A percentile compares a stretch with the other conserved stretches of the same genome.
Evolutionary conservation across 1,284 basidiomycete genomes (phyloP).

Genomic region (Mycena citricolor): DNA sequence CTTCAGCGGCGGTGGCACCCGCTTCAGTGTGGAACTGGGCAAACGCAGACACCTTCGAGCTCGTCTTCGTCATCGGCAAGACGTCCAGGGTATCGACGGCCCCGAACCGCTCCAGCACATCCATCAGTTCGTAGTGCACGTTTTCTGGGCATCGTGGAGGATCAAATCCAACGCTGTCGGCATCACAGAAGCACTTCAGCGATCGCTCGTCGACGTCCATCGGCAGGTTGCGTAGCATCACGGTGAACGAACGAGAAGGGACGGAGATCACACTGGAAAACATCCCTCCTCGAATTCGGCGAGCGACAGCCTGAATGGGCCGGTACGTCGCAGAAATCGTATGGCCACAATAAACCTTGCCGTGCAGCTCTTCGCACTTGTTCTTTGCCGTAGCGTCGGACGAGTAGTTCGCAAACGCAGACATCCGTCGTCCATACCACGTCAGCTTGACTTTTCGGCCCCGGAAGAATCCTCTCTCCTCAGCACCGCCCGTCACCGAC

Average conservation of each 20-base stretch:
- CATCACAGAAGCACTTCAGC: slow-evolving; percentile 5
- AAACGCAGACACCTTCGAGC: slow-evolving; percentile 34
- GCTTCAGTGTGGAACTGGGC: slow-evolving; percentile 33
- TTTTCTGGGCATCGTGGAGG: slow-evolving; percentile 5
- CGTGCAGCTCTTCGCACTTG: slow-evolving; percentile 15
- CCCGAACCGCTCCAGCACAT: slow-evolving; percentile 32
- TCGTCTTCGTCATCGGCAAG: slow-evolving; percentile 28
- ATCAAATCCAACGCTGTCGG: slow-evolving; percentile 6
- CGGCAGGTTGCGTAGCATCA: slow-evolving; percentile 15
- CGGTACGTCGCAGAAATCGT: slow-evolving; percentile 11
- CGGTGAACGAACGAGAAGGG: slow-evolving; percentile 1
- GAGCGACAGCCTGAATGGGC: background rate
- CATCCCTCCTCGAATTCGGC: background rate
- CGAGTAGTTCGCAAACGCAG: slow-evolving; percentile 12
- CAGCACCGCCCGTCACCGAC: too few species aligned
- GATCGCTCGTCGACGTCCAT: slow-evolving; percentile 3
- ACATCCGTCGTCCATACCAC: slow-evolving; percentile 15
- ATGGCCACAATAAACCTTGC: slow-evolving; percentile 5
- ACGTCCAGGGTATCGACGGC: slow-evolving; percentile 34
- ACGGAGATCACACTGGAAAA: too few species aligned
- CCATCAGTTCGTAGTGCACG: slow-evolving; percentile 1
- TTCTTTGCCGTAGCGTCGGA: slow-evolving; percentile 2
- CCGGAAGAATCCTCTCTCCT: too few species aligned
- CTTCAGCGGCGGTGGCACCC: slow-evolving; percentile 29
- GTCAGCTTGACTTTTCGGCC: slow-evolving; percentile 16